phyloP scores from a whole-genome alignment of 192 early-diverging fungal genomes.

The Entomortierella beljakovae region DNA sequence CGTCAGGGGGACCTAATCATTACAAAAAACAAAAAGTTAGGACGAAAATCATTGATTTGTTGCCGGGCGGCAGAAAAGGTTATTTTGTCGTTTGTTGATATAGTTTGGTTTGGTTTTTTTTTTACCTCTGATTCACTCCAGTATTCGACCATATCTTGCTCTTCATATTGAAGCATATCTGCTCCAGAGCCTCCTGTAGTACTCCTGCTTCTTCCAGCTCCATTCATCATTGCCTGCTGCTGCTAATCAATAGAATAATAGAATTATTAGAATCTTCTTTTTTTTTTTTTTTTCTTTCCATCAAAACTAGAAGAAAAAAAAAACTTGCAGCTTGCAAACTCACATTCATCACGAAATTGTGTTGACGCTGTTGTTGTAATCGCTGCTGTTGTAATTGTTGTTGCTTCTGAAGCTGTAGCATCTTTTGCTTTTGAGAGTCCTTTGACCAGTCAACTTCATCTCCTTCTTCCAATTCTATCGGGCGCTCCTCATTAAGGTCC shows the following conservation, averaged over 20 bases:
- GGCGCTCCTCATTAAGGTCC: slow-evolving; percentile 46
- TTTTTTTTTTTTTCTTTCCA: neutral
- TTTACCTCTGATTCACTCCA: slow-evolving; percentile 24
- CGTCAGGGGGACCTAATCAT: neutral
- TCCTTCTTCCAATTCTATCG: slow-evolving; percentile 36
- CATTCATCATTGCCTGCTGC: neutral
- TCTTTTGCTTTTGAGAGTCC: no score
- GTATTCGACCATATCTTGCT: slow-evolving; percentile 11
- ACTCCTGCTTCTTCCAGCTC: neutral
- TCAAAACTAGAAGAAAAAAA: neutral
- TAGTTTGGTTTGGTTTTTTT: no score
- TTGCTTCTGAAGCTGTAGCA: no score
- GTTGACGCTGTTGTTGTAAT: neutral
- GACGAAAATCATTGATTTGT: neutral
- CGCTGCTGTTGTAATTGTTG: slow-evolving; percentile 12
- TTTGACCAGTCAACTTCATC: slow-evolving; percentile 47
- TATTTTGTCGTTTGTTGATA: no score
- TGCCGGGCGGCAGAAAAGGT: no score
- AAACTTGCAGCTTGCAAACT: neutral
- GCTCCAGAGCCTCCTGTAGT: slow-evolving; percentile 2
- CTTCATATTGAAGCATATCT: slow-evolving; percentile 7
- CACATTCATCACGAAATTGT: neutral
- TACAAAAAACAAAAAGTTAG: neutral
- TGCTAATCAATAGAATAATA: neutral
- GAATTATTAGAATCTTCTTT: neutral